Base-by-base conservation (phyloP, 1,284 basidiomycete genomes). In the Moesziomyces antarcticus region DNA sequence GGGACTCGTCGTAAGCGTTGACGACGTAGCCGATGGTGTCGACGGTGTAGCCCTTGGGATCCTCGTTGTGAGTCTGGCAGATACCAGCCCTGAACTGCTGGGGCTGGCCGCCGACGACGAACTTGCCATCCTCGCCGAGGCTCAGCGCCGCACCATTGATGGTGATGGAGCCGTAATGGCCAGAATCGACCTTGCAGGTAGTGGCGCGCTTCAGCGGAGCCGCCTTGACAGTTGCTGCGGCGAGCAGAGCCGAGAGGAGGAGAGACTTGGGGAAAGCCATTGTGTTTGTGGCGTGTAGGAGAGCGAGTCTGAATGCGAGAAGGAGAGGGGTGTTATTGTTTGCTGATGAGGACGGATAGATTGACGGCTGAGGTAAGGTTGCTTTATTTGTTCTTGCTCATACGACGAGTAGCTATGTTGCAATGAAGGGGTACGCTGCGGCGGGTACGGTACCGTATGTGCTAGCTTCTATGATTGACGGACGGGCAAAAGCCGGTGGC, bases 71-170 rank as follows among this genome's bases (percentile, higher is more conserved):
- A 1, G 20, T 14, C 6, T 24, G 25, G 46, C 66, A 69, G 4
- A 27, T 18, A 18, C 56, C 66, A 8, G 35, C 30, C 5, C 47
- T 60, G 35, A 69, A 62, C 14, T 51, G 35, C 35, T 55, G 47
- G 2, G 66, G 56, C 8, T 51, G 46, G 20, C 60, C 66, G 6
- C 66, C 66, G n/a, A 69, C 46, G 3, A 58, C 53, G n/a, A 69
- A 20, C 3, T 40, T 50, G 21, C 60, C 59, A 27, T 53, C 52
- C 1, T 46, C 30, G 14, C 50, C 43, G 16, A 51, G 24, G 24
- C 56, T 59, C 22, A 67, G 53, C 14, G 64, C 42, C 1, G 16
- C 45, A 14, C 54, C 56, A 3, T 52, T 7, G 22, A 55, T 43
- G 14, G 30, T 55, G 52, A 65, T 50, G 0, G 18, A 10, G 22